Evolutionary conservation across 352 stramenopile species (phyloP).

Genomic region (Pythium plurisporium): DNA sequence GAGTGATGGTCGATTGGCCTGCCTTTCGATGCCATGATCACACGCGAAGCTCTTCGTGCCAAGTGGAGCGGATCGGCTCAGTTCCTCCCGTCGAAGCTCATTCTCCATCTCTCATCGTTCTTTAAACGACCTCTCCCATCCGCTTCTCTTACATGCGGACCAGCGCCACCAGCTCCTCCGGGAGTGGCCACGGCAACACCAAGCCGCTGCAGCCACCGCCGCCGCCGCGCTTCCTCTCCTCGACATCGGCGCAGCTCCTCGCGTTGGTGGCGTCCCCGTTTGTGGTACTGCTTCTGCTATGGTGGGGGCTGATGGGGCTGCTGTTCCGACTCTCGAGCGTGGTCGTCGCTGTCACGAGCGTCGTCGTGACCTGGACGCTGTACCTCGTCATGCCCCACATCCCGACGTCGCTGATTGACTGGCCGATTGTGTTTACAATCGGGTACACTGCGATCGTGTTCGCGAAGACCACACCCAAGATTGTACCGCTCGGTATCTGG

Average conservation of each 20-base stretch:
- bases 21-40: background rate
- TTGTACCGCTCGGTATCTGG: conserved; percentile 4
- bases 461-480: conserved; percentile 23
- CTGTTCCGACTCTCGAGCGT: conserved; percentile 42
- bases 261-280: conserved; percentile 45
- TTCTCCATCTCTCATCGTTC: background rate
- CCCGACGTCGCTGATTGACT: conserved; percentile 45
- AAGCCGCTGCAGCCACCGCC: conserved; percentile 14
- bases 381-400: conserved; percentile 54
- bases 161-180: conserved; percentile 6
- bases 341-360: conserved; percentile 24
- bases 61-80: no score
- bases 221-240: conserved; percentile 7
- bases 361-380: conserved; percentile 37
- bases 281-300: conserved; percentile 35
- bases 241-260: conserved; percentile 4
- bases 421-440: conserved; percentile 48
- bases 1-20: conserved; percentile 14
- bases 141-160: background rate
- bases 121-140: no score
- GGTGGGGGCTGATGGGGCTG: conserved; percentile 52
- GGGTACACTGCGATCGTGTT: conserved; percentile 27
- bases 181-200: background rate
- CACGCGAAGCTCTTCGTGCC: background rate
- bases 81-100: background rate